Base-by-base conservation (phyloP, 768 basidiomycete species). In the Kondoa subrosea region DNA sequence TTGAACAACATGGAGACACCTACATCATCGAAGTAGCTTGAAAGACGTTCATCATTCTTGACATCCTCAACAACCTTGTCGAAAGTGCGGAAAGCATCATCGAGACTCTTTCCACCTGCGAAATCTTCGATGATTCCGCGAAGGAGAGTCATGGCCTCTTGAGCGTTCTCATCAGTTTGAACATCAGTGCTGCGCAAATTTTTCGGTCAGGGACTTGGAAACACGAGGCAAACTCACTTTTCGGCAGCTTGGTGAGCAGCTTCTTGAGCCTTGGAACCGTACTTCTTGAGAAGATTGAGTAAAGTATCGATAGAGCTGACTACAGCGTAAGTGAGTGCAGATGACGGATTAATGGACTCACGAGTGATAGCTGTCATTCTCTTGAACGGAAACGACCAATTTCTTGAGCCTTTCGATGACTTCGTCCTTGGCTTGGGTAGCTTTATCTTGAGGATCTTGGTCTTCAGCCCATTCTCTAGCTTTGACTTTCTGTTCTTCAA, bases 281-380 rank as follows among this genome's bases (percentile, higher is more conserved):
- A 78, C 72, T 78, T 78, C 72, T 78, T 78, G 74, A 76, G 70
- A 27, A 78, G 67, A 58, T 68, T 59, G 63, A 78, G 68, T 32
- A 78, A 71, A 25, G 76, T 75, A 34, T 76, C 73, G 69, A 78
- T 72, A 27, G 64, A 34, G 2, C 15, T 34, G 40, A 8, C 8
- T 21, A 50, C 40, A 50, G 12, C 40, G 8, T 50, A 8, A 8
- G 40, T 50, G 21, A 50, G 40, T 8, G 21, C 40, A 50, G 40
- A 8, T 50, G 40, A 50, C 40, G 21, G 21, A 21, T 8, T 21
- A 50, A 50, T 8, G 40, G 21, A 50, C 40, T 8, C 40, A 50
- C 40, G 40, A 50, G 26, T 65, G 31, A 34, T 65, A 65, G 64
- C 40, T 31, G 3, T 34, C 34, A 40, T 65, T 50, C 32, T 65